Base-by-base conservation (phyloP, 495 filamentous ascomycete genomes). In the Hamigera avellanea region DNA sequence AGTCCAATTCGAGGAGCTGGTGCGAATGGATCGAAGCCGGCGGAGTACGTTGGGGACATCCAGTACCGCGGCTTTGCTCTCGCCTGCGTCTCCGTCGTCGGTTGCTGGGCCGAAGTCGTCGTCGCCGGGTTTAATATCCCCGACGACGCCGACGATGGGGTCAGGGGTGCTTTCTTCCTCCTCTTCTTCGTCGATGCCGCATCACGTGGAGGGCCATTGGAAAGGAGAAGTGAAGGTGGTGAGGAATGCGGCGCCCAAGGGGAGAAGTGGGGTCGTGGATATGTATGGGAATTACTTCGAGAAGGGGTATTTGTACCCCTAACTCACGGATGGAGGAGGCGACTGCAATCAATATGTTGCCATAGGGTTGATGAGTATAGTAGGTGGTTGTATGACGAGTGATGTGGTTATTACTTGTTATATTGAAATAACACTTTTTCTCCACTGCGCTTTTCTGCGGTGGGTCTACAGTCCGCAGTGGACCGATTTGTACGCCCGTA, bases 271-370 rank as follows among this genome's bases (percentile, higher is more conserved):
- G 13, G 50, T 56, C 39, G 59, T 69, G 17, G 67, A 72, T 49
- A 66, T 67, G 50, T 72, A 69, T 52, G 69, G 69, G 5, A 72
- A 72, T 50, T 62, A 64, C 42, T 72, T 69, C 37, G 68, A 69
- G 49, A 70, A 68, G 46, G 67, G 65, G 2, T 68, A 69, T 39
- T 40, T 72, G 8, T 72, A 70, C 47, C 67, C 65, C 34, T 70
- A 9, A 23, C n/a, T n/a, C n/a, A n/a, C n/a, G n/a, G n/a, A n/a
- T n/a, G n/a, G n/a, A n/a, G n/a, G n/a, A n/a, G n/a, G n/a, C n/a
- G n/a, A n/a, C n/a, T n/a, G n/a, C n/a, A n/a, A n/a, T n/a, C n/a
- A n/a, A n/a, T n/a, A n/a, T n/a, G n/a, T n/a, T n/a, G n/a, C n/a
- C n/a, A n/a, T n/a, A n/a, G n/a, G n/a, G n/a, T n/a, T n/a, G n/a